Evolutionary conservation across 1,139 yeast species (phyloP).

Genomic region (Taphrina wiesneri): DNA sequence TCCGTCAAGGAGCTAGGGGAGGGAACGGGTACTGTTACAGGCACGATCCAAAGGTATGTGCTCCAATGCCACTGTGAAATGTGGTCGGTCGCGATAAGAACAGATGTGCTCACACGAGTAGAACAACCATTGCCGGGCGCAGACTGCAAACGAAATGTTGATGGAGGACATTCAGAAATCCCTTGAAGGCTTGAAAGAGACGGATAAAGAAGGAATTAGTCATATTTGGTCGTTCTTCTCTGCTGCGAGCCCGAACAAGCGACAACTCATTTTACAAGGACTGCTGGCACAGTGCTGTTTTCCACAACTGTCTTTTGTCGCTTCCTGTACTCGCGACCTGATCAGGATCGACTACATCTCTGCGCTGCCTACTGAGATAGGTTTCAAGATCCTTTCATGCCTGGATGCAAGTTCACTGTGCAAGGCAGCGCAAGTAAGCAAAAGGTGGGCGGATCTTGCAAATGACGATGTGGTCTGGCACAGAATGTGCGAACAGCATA

Average conservation of each 20-base stretch:
- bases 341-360: slow-evolving; percentile 86
- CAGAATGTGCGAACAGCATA: slow-evolving; percentile 97
- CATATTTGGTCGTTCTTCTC: slow-evolving; percentile 79
- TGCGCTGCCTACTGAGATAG: slow-evolving; percentile 79
- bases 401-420: slow-evolving; percentile 89
- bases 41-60: slow-evolving; percentile 25
- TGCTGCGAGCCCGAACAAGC: slow-evolving; percentile 66
- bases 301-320: slow-evolving; percentile 82
- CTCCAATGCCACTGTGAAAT: background rate
- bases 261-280: slow-evolving; percentile 78
- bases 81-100: background rate
- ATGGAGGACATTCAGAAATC: slow-evolving; percentile 56
- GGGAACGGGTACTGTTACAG: slow-evolving; percentile 29
- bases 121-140: slow-evolving; percentile 83
- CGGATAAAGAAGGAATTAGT: slow-evolving; percentile 69
- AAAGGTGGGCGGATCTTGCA: slow-evolving; percentile 81
- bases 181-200: slow-evolving; percentile 55
- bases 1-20: slow-evolving; percentile 30
- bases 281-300: slow-evolving; percentile 87
- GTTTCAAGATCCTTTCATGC: slow-evolving; percentile 80
- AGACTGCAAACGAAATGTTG: slow-evolving; percentile 63
- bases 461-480: slow-evolving; percentile 98
- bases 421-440: slow-evolving; percentile 87
- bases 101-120: slow-evolving; percentile 32
- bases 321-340: slow-evolving; percentile 73